Base-by-base conservation (phyloP, 75 land plant species). In the Sequoia sempervirens region DNA sequence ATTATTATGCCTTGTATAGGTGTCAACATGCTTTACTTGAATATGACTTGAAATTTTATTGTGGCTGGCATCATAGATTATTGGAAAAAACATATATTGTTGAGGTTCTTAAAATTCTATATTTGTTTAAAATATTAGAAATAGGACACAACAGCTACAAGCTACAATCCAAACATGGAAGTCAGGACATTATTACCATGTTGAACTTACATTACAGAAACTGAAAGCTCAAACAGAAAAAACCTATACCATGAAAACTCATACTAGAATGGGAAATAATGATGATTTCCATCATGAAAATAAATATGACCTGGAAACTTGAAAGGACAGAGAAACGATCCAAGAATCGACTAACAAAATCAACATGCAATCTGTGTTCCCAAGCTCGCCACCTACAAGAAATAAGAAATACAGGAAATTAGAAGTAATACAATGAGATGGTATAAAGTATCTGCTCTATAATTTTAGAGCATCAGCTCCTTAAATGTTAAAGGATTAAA, bases 381-480 rank as follows among this genome's bases (percentile, higher is more conserved):
- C 89, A 95, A 4, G 75, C 61, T 80, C 91, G 93, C 91, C 92
- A 95, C 87, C 97, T 95, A 91, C 75, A 89, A 74, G 69, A 30
- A 47, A 84, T 20, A 61, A 23, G 66, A 61, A 61, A 41, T 26
- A 46, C 50, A 56, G 3, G 17, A 72, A 34, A 75, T 36, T 30
- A 73, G 75, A 73, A 37, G 40, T 36, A 73, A 73, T 37, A 41
- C 26, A 75, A 18, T 38, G 26, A 75, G 78, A 75, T 5, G 23
- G 78, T 38, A 75, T 40, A 37, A 75, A 75, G 18, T 40, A 36
- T 73, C 17, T 38, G 40, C 78, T 75, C 1, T 37, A 75, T 75
- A 73, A 73, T 36, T 73, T 75, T 18, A 75, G 43, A 37, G 41
- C 20, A 37, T 38, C 43, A 38, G 43, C 37, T 75, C 41, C 41